Conservation (phyloP, 306 rosid species). For the Urtica urens region DNA sequence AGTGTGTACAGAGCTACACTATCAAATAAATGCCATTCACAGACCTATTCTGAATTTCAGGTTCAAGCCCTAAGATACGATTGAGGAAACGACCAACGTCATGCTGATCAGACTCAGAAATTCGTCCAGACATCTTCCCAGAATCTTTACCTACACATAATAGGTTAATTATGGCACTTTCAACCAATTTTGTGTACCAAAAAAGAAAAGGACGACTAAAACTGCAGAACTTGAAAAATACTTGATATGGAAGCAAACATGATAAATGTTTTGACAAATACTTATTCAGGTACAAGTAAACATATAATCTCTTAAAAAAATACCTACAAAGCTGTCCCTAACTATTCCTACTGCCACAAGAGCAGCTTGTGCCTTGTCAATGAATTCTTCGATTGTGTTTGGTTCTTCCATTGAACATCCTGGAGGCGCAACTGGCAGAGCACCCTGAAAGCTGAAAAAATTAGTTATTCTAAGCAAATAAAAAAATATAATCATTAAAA, state of each 20-base stretch:
- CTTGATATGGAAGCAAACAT: neutral
- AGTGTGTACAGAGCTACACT: too few relatives aligned
- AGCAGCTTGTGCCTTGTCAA: slow-evolving; percentile 72
- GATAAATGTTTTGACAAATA: neutral
- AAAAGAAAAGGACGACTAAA: neutral
- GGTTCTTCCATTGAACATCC: slow-evolving; percentile 78
- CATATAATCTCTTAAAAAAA: slow-evolving; percentile 5
- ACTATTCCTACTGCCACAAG: slow-evolving; percentile 87
- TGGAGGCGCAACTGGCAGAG: slow-evolving; percentile 83
- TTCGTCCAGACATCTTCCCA: slow-evolving; percentile 65
- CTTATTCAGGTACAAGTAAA: neutral
- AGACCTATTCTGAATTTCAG: slow-evolving; percentile 86
- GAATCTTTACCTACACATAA: slow-evolving; percentile 49
- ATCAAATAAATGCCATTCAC: too few relatives aligned
- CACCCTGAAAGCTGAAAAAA: slow-evolving; percentile 46
- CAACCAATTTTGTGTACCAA: slow-evolving; percentile 10
- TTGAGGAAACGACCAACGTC: slow-evolving; percentile 97
- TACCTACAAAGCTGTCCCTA: slow-evolving; percentile 64
- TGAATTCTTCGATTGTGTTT: slow-evolving; percentile 62
- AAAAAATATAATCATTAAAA: slow-evolving; percentile 2
- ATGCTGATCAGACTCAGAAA: slow-evolving; percentile 90
- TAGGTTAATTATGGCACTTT: slow-evolving; percentile 8
- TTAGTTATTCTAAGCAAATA: slow-evolving; percentile 21
- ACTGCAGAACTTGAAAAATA: neutral
- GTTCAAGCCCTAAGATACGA: slow-evolving; percentile 86